Evolutionary conservation across 495 filamentous ascomycete species (phyloP).

Genomic region (Hypoxylon intermedium): DNA sequence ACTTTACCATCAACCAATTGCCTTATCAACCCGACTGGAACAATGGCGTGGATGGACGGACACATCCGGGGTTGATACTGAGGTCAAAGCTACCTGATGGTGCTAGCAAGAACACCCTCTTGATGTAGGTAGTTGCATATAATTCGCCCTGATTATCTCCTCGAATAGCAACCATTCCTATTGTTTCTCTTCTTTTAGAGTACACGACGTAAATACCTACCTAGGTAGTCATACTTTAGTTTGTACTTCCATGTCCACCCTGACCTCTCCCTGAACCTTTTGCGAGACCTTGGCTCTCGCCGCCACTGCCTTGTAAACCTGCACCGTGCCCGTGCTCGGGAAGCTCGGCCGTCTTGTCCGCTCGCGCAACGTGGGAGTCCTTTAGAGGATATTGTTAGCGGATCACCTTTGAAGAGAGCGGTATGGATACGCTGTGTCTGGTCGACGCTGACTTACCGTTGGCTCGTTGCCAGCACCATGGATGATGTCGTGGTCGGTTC

Average conservation of each 20-base stretch:
- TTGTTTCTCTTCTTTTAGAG: no score
- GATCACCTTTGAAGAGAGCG: not conserved
- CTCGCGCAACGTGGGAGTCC: constrained; percentile 41
- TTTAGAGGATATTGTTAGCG: not conserved
- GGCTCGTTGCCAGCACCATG: constrained; percentile 45
- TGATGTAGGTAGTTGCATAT: no score
- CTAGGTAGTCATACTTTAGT: not conserved
- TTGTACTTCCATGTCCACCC: constrained; percentile 29
- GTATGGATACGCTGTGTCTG: no score
- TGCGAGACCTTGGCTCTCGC: constrained; percentile 41
- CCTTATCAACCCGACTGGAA: constrained; percentile 26
- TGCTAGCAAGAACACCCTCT: constrained; percentile 31
- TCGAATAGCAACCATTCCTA: no score
- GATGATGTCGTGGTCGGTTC: constrained; percentile 47
- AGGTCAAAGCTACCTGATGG: constrained; percentile 23
- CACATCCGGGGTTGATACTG: constrained; percentile 27
- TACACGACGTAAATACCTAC: not conserved
- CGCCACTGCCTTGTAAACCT: constrained; percentile 42
- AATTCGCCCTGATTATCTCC: no score
- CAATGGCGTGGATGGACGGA: constrained; percentile 27
- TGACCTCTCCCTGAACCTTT: constrained; percentile 39
- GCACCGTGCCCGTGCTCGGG: constrained; percentile 47
- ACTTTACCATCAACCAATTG: constrained; percentile 55
- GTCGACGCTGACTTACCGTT: constrained; percentile 26
- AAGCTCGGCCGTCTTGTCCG: constrained; percentile 51